phyloP scores from a whole-genome alignment of 257 asterid species.

The Cinchona pubescens region DNA sequence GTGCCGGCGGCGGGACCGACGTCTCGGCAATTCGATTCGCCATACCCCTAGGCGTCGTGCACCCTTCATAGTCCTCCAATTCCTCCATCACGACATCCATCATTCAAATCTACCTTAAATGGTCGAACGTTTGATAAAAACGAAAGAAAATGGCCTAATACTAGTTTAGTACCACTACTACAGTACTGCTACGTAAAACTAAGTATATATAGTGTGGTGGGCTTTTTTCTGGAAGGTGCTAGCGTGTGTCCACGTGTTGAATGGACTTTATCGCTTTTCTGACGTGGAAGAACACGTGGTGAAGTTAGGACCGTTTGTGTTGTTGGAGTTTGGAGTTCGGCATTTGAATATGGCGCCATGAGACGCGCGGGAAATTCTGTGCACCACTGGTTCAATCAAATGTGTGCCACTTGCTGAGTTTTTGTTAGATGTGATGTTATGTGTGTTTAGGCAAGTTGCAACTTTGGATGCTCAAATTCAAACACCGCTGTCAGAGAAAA shows the following conservation, averaged over 20 bases:
- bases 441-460: no score
- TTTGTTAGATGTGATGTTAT: no score
- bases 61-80: slow-evolving; percentile 24
- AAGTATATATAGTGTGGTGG: no score
- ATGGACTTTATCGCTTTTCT: neutral
- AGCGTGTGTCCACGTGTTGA: slow-evolving; percentile 25
- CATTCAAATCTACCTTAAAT: no score
- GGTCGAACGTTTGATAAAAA: no score
- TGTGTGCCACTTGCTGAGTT: neutral
- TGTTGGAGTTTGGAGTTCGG: neutral
- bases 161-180: no score
- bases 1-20: slow-evolving; percentile 51
- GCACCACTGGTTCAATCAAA: neutral
- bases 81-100: neutral
- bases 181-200: no score
- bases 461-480: no score
- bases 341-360: neutral
- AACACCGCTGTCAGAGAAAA: no score
- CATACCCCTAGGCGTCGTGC: slow-evolving; percentile 40
- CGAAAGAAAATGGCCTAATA: no score
- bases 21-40: slow-evolving; percentile 36
- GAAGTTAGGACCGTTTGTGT: neutral
- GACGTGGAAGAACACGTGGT: slow-evolving; percentile 22
- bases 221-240: no score
- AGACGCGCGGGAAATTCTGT: slow-evolving; percentile 20